phyloP scores from a whole-genome alignment of 441 rosid genomes.

The Mallotus repandus region DNA sequence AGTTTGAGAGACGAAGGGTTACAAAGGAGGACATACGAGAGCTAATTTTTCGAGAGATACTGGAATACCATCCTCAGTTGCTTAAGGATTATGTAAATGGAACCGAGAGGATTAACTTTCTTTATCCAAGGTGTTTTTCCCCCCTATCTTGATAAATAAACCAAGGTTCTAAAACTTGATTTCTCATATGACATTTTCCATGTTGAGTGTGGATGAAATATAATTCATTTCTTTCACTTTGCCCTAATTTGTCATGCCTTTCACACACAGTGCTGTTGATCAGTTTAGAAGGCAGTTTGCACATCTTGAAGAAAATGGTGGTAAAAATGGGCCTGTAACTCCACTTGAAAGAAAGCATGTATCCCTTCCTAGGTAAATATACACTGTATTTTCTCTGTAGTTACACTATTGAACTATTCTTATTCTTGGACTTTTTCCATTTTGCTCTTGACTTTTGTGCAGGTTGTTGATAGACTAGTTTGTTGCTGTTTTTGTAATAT shows the following conservation, averaged over 20 bases:
- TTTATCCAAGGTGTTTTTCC: constrained; percentile 68
- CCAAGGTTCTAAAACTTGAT: background rate
- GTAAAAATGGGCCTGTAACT: constrained; percentile 61
- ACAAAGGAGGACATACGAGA: constrained; percentile 90
- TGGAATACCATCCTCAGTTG: constrained; percentile 93
- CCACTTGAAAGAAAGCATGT: constrained; percentile 84
- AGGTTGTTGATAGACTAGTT: background rate
- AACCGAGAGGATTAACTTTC: constrained; percentile 80
- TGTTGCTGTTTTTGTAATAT: background rate
- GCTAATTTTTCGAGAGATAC: constrained; percentile 80
- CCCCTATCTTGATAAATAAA: background rate
- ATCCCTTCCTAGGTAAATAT: constrained; percentile 81
- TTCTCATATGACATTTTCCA: constrained; percentile 1
- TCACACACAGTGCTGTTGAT: constrained; percentile 70
- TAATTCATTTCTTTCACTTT: constrained; percentile 1
- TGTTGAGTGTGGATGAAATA: background rate
- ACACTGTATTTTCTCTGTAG: background rate
- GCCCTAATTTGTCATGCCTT: constrained; percentile 18
- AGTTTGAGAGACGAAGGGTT: constrained; percentile 90
- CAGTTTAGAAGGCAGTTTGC: constrained; percentile 92
- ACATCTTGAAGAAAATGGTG: constrained; percentile 78
- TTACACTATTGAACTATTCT: background rate
- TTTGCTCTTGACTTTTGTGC: background rate
- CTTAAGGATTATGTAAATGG: constrained; percentile 82
- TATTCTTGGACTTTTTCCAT: background rate